These are phyloP conservation scores for Schizosaccharomyces japonicus DNA, from an alignment of 805 yeast genomes.

Conservation along the genomic window DNA sequence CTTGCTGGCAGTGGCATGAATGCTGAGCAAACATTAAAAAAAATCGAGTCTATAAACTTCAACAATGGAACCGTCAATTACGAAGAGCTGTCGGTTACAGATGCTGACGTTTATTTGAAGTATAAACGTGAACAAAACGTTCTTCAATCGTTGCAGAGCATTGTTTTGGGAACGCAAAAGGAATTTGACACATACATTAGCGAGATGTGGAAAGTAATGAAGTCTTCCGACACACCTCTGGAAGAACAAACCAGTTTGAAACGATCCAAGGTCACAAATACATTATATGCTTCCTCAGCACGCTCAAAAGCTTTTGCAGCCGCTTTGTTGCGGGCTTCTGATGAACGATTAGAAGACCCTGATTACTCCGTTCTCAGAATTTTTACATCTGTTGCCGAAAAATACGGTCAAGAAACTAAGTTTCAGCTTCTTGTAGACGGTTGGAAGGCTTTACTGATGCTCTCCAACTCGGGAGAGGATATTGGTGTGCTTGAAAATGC, in stretches of 20 bases:
- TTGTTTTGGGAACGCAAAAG: constrained; percentile 44
- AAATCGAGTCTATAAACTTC: constrained; percentile 21
- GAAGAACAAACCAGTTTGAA: too few species aligned
- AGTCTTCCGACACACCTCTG: too few species aligned
- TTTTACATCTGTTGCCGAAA: neutral
- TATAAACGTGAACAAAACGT: constrained; percentile 64
- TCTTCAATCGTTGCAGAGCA: constrained; percentile 57
- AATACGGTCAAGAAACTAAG: constrained; percentile 15
- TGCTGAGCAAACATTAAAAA: constrained; percentile 53
- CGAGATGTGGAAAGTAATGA: constrained; percentile 20
- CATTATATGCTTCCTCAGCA: too few species aligned
- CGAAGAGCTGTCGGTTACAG: constrained; percentile 15
- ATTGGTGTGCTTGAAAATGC: too few species aligned
- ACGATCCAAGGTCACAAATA: too few species aligned
- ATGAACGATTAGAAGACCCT: too few species aligned
- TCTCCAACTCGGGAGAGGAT: constrained; percentile 12
- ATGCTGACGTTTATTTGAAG: constrained; percentile 39
- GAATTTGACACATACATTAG: constrained; percentile 64
- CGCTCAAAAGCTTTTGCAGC: too few species aligned
- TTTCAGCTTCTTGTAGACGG: constrained; percentile 17
- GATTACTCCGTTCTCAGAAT: too few species aligned
- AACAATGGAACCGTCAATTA: constrained; percentile 7
- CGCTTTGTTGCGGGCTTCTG: too few species aligned
- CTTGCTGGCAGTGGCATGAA: constrained; percentile 74
- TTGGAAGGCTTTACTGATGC: constrained; percentile 14